Conservation (phyloP, 306 rosid genomes). For the Dryas alaskensis region DNA sequence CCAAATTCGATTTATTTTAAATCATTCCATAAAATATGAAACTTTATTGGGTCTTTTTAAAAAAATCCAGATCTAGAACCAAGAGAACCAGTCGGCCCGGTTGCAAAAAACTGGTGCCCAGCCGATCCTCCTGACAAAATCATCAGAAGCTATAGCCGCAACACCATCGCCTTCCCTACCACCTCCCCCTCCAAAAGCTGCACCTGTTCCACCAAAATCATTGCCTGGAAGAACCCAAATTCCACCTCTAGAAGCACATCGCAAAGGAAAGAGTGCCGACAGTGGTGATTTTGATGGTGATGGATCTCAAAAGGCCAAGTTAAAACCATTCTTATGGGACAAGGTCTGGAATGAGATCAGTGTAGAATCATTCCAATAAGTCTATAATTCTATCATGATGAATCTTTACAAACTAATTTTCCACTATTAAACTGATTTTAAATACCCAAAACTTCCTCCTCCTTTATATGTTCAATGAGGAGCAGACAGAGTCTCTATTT, state of each 20-base stretch:
- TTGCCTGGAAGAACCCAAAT: conserved; percentile 40
- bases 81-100: no score
- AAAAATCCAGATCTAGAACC: no score
- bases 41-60: no score
- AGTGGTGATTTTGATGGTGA: conserved; percentile 37
- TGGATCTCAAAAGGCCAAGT: conserved; percentile 62
- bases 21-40: no score
- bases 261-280: conserved; percentile 19
- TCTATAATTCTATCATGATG: conserved; percentile 20
- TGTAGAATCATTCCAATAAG: conserved; percentile 92
- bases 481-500: conserved; percentile 81
- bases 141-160: conserved; percentile 35
- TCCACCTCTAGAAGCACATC: conserved; percentile 32
- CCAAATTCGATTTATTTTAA: no score
- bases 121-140: neutral
- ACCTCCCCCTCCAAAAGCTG: conserved; percentile 31
- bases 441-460: neutral
- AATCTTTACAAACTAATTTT: conserved; percentile 4
- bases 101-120: no score
- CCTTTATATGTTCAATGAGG: conserved; percentile 77
- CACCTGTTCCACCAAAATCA: conserved; percentile 51
- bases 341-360: conserved; percentile 94
- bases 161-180: conserved; percentile 37
- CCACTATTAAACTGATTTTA: conserved; percentile 15
- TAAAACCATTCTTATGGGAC: conserved; percentile 98